Conservation (phyloP, 306 rosid genomes). For the Hippophae gyantsensis region DNA sequence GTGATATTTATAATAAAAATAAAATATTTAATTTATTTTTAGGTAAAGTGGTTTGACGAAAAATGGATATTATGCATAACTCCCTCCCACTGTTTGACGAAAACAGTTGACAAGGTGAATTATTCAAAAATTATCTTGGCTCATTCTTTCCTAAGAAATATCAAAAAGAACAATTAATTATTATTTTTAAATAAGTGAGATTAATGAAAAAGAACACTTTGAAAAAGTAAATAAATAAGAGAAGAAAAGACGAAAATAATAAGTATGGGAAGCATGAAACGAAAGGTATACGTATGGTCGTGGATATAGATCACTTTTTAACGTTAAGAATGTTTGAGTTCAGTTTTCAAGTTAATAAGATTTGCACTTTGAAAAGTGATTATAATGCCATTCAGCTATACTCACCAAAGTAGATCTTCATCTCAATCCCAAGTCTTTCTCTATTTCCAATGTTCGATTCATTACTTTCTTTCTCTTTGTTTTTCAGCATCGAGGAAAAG, state of each 20-base stretch:
- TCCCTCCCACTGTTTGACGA: no score
- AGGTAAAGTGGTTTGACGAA: no score
- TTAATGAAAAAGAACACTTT: background rate
- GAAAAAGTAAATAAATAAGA: background rate
- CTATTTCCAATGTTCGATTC: constrained; percentile 41
- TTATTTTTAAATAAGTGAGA: no score
- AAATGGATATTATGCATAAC: no score
- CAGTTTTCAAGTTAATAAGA: constrained; percentile 21
- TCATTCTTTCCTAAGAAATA: background rate
- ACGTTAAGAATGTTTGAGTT: constrained; percentile 38
- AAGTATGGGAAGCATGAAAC: background rate
- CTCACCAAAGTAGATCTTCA: constrained; percentile 24
- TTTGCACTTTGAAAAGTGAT: no score
- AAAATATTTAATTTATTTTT: no score
- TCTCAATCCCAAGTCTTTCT: constrained; percentile 35
- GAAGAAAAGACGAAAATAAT: constrained; percentile 4
- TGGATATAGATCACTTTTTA: constrained; percentile 31
- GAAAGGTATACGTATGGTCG: background rate
- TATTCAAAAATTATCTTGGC: no score
- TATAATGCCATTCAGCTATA: constrained; percentile 7
- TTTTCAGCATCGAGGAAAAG: constrained; percentile 13
- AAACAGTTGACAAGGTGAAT: no score
- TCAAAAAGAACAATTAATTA: background rate
- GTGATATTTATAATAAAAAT: no score
- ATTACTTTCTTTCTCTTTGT: constrained; percentile 26